Evolutionary conservation across 768 basidiomycete species (phyloP).

Genomic region (Naganishia onofrii): DNA sequence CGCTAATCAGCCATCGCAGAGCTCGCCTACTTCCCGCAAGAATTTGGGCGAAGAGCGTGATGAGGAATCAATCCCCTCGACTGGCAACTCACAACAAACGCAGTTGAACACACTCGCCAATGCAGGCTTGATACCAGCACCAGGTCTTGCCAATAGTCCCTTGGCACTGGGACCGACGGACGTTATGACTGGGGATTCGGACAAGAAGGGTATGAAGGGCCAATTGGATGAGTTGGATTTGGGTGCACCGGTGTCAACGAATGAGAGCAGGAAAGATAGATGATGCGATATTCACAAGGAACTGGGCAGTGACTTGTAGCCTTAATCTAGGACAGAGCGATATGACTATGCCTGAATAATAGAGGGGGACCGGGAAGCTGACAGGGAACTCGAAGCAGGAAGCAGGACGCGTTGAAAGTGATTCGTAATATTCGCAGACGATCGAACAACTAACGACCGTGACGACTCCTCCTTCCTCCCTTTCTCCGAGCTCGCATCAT

Average conservation of each 20-base stretch:
- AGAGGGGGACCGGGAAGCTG: background rate
- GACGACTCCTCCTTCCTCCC: background rate
- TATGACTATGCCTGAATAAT: too few species aligned
- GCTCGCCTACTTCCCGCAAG: background rate
- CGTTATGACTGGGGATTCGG: background rate
- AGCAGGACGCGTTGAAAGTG: background rate
- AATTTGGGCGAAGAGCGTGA: conserved; percentile 58
- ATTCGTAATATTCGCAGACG: conserved; percentile 3
- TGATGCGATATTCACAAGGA: background rate
- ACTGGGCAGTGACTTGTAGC: too few species aligned
- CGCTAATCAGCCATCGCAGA: conserved; percentile 7
- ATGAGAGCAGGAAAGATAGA: conserved; percentile 23
- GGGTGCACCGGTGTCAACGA: background rate
- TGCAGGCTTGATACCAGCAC: conserved; percentile 29
- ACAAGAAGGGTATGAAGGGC: background rate
- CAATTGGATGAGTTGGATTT: conserved; percentile 13
- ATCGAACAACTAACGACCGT: background rate
- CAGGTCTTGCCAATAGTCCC: conserved; percentile 41
- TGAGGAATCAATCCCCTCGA: conserved; percentile 29
- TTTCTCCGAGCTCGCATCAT: background rate
- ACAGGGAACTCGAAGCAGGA: too few species aligned
- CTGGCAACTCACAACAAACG: conserved; percentile 19
- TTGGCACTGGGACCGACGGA: conserved; percentile 41
- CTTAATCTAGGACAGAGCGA: too few species aligned
- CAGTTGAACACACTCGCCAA: conserved; percentile 22